phyloP scores from a whole-genome alignment of 1,284 basidiomycete species.

The Hypsizygus ulmarius region DNA sequence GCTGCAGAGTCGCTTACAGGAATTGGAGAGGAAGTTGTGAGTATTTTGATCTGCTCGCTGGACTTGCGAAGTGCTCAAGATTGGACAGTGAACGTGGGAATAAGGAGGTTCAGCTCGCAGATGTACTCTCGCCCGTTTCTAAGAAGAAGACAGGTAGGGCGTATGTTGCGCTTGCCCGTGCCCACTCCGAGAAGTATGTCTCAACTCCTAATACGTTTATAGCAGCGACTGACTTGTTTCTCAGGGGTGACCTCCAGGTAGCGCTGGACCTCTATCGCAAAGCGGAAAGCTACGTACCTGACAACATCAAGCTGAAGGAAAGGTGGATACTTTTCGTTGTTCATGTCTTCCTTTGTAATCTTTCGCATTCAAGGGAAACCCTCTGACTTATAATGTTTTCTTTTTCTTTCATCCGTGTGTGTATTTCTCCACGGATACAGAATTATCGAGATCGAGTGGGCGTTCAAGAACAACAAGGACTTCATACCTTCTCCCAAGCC shows the following conservation, averaged over 20 bases:
- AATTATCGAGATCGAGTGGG: conserved; percentile 74
- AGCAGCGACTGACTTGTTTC: conserved; percentile 9
- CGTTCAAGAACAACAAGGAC: conserved; percentile 56
- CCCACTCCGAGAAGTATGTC: conserved; percentile 73
- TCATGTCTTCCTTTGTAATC: conserved; percentile 54
- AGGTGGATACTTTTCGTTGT: conserved; percentile 71
- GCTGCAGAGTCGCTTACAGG: conserved; percentile 57
- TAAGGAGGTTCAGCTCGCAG: conserved; percentile 56
- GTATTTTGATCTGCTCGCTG: conserved; percentile 12
- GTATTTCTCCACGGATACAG: conserved; percentile 36
- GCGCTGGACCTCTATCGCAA: conserved; percentile 75
- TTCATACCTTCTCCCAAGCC: conserved; percentile 67
- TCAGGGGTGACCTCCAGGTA: conserved; percentile 66
- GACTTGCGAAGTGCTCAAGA: conserved; percentile 5
- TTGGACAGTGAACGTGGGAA: conserved; percentile 51
- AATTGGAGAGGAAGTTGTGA: conserved; percentile 72
- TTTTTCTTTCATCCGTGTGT: conserved; percentile 21
- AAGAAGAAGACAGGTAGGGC: conserved; percentile 75
- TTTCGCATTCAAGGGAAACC: conserved; percentile 33
- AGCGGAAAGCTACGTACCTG: conserved; percentile 72
- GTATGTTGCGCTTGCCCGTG: conserved; percentile 70
- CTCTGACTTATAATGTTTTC: conserved; percentile 33
- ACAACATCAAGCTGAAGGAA: conserved; percentile 76
- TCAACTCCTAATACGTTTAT: conserved; percentile 1
- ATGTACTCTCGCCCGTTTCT: conserved; percentile 63